These are phyloP conservation scores for Diaporthe sp. DNA, from an alignment of 2,329 filamentous ascomycete species.

Conservation along the genomic window DNA sequence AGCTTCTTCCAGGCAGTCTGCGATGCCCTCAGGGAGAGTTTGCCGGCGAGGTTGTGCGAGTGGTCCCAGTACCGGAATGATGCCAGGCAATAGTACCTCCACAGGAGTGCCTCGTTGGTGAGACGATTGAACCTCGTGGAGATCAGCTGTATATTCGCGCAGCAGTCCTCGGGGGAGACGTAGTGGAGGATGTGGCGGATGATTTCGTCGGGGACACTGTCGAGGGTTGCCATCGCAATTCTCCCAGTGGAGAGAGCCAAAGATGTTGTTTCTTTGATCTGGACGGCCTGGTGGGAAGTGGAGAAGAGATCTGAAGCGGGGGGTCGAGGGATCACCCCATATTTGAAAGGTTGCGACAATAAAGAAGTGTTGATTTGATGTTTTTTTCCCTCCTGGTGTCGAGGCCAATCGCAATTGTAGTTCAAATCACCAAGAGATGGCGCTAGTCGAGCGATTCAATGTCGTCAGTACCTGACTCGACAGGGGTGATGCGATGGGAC, in stretches of 20 bases:
- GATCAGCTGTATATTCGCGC: slow-evolving; percentile 62
- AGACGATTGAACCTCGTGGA: slow-evolving; percentile 75
- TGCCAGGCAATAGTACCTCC: slow-evolving; percentile 79
- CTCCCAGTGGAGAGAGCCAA: neutral
- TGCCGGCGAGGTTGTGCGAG: slow-evolving; percentile 70
- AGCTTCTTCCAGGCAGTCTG: slow-evolving; percentile 81
- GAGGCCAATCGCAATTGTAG: slow-evolving; percentile 2
- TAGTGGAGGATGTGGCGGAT: slow-evolving; percentile 82
- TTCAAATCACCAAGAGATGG: slow-evolving; percentile 4
- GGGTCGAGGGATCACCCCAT: neutral
- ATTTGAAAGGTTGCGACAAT: slow-evolving; percentile 1
- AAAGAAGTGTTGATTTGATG: neutral
- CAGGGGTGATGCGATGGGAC: neutral
- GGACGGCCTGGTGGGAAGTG: neutral
- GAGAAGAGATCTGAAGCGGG: neutral
- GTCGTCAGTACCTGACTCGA: slow-evolving; percentile 26
- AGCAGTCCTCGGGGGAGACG: slow-evolving; percentile 66
- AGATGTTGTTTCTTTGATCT: neutral
- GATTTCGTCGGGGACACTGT: slow-evolving; percentile 83
- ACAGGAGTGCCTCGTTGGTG: slow-evolving; percentile 80
- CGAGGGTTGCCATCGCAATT: slow-evolving; percentile 51
- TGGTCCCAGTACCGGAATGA: slow-evolving; percentile 82
- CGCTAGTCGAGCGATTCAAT: slow-evolving; percentile 21
- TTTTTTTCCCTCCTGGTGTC: neutral
- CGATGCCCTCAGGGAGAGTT: slow-evolving; percentile 64